Conservation (phyloP, 2,329 filamentous ascomycete species). For the Claviceps purpurea region DNA sequence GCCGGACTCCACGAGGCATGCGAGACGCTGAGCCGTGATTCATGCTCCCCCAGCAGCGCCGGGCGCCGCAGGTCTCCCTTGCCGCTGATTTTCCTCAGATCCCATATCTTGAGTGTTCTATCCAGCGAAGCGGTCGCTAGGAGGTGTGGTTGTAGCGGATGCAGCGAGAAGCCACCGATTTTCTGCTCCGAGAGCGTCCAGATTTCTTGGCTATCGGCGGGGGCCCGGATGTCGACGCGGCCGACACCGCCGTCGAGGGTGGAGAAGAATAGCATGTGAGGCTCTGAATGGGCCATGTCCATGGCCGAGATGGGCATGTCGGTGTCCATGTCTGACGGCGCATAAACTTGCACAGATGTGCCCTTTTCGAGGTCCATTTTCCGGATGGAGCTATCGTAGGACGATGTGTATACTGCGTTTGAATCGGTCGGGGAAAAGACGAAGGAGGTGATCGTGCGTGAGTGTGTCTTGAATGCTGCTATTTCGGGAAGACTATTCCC, state of each 20-base stretch:
- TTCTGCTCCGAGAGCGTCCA: constrained; percentile 82
- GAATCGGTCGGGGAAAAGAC: constrained; percentile 60
- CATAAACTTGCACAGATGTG: constrained; percentile 68
- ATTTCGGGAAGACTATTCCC: constrained; percentile 61
- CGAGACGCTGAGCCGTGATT: constrained; percentile 72
- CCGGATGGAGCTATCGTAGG: constrained; percentile 86
- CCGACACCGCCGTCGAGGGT: constrained; percentile 73
- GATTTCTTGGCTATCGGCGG: constrained; percentile 42
- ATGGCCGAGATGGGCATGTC: constrained; percentile 76
- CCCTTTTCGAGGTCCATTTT: constrained; percentile 74
- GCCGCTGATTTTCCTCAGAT: constrained; percentile 64
- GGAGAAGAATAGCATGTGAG: constrained; percentile 71
- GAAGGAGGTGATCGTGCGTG: constrained; percentile 76
- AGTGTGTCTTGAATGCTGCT: constrained; percentile 79
- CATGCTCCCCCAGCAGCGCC: constrained; percentile 64
- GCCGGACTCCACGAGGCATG: constrained; percentile 81
- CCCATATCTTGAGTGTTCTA: constrained; percentile 83
- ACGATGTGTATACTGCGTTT: constrained; percentile 68
- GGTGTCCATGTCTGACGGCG: constrained; percentile 51
- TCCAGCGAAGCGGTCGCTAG: constrained; percentile 84
- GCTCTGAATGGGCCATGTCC: constrained; percentile 59
- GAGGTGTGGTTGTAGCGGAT: constrained; percentile 68
- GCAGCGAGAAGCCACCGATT: constrained; percentile 82
- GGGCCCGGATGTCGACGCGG: constrained; percentile 61
- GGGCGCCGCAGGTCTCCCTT: constrained; percentile 49